phyloP scores from a whole-genome alignment of 1,284 basidiomycete species.

The Rhodotorula sp. region DNA sequence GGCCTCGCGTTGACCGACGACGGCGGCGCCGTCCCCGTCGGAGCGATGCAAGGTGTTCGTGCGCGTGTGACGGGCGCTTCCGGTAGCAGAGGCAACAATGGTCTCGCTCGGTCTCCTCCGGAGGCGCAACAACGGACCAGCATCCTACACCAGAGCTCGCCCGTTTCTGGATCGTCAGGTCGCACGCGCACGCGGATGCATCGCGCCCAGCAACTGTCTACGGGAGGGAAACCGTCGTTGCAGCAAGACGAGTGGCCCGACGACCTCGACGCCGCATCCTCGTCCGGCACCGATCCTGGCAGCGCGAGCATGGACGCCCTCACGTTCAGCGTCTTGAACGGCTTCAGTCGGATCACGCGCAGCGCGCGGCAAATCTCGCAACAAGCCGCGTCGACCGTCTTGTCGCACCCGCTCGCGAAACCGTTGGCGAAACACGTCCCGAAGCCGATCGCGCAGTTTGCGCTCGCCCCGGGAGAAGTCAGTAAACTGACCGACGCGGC shows the following conservation, averaged over 20 bases:
- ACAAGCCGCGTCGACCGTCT: constrained; percentile 79
- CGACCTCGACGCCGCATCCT: constrained; percentile 11
- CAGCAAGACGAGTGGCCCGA: constrained; percentile 30
- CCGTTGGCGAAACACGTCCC: constrained; percentile 91
- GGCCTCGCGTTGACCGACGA: constrained; percentile 12
- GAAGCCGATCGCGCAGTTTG: constrained; percentile 80
- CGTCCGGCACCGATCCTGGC: background rate
- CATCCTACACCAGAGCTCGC: constrained; percentile 41
- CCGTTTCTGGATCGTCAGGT: background rate
- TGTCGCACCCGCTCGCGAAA: constrained; percentile 88
- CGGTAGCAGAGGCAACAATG: background rate
- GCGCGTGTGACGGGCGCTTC: constrained; percentile 12
- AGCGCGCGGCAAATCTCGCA: constrained; percentile 56
- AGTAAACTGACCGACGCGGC: constrained; percentile 60
- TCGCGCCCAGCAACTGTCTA: background rate
- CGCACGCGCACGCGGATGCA: constrained; percentile 1
- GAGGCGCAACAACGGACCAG: constrained; percentile 28
- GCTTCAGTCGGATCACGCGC: constrained; percentile 50
- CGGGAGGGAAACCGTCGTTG: background rate
- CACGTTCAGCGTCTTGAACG: constrained; percentile 46
- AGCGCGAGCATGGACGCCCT: constrained; percentile 44
- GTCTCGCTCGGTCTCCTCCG: background rate
- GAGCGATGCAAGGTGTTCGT: constrained; percentile 28
- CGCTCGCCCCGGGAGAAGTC: constrained; percentile 51
- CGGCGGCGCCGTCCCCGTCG: constrained; percentile 45